Conservation (phyloP, 2,329 filamentous ascomycete species). For the Diplocarpon mali region DNA sequence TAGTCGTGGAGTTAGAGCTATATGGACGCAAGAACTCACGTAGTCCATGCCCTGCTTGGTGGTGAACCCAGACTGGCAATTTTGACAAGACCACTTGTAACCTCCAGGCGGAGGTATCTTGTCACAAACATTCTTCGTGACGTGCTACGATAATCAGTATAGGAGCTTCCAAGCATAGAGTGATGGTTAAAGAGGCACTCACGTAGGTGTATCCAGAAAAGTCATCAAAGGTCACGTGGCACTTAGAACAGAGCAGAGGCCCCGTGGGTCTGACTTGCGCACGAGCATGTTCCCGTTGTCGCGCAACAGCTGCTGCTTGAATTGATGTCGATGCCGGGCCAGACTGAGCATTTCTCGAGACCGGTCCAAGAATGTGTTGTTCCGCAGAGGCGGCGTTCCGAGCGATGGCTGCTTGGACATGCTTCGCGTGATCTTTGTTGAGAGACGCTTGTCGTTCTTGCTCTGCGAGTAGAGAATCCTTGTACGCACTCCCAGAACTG, state of each 20-base stretch:
- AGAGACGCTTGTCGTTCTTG: constrained; percentile 2
- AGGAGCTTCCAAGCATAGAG: not conserved
- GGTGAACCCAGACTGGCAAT: constrained; percentile 17
- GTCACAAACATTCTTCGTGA: constrained; percentile 10
- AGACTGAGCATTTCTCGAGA: not conserved
- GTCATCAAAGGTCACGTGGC: not conserved
- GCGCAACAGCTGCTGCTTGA: not conserved
- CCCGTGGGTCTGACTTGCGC: not conserved
- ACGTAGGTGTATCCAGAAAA: constrained; percentile 7
- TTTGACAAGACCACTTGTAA: constrained; percentile 13
- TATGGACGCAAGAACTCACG: constrained; percentile 6
- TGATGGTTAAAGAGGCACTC: not conserved
- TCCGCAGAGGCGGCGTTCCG: not conserved
- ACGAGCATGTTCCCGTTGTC: not conserved
- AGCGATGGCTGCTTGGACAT: constrained; percentile 1
- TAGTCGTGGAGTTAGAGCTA: not conserved
- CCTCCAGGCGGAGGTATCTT: constrained; percentile 9
- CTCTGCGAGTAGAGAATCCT: constrained; percentile 2
- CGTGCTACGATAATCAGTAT: constrained; percentile 4
- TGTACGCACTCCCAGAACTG: not conserved
- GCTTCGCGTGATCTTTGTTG: constrained; percentile 1
- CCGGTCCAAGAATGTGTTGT: not conserved
- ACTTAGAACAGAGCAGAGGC: not conserved
- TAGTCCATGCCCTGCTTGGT: constrained; percentile 19
- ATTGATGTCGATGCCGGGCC: not conserved